Percentiles rank a stretch among this genome's conserved stretches.
phyloP scores from a whole-genome alignment of 1,284 basidiomycete species.

The Boletellus sp. region DNA sequence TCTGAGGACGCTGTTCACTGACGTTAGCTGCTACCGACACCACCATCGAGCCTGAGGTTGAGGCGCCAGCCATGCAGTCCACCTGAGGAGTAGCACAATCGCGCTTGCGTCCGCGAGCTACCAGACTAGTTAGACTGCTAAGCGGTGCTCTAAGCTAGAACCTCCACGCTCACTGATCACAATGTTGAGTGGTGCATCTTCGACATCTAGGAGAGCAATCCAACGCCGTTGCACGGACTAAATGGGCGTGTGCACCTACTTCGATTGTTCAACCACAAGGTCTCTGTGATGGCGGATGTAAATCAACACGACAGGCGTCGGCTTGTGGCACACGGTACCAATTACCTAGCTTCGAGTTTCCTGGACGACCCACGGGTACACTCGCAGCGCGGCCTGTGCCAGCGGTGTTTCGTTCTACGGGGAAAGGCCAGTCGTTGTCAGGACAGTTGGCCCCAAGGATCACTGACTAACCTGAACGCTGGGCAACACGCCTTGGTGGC shows the following conservation, averaged over 20 bases:
- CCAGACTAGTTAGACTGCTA: constrained; percentile 4
- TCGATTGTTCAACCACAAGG: constrained; percentile 13
- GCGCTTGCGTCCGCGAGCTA: constrained; percentile 23
- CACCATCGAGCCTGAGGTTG: neutral
- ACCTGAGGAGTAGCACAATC: constrained; percentile 1
- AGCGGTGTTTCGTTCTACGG: constrained; percentile 13
- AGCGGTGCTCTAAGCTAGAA: neutral
- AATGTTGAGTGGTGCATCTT: constrained; percentile 1
- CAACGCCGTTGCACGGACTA: neutral
- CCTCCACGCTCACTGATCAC: constrained; percentile 15
- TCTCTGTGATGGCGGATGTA: constrained; percentile 14
- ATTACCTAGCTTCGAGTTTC: constrained; percentile 16
- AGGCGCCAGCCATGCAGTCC: neutral
- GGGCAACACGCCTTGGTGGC: constrained; percentile 10
- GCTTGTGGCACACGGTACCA: neutral
- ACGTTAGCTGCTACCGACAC: neutral
- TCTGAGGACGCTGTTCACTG: constrained; percentile 13
- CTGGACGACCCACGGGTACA: constrained; percentile 15
- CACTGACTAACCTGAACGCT: constrained; percentile 18
- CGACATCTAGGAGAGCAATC: constrained; percentile 9
- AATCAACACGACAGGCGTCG: constrained; percentile 6
- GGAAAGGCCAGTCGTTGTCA: constrained; percentile 6
- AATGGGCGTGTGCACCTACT: constrained; percentile 11
- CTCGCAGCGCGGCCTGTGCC: constrained; percentile 13
- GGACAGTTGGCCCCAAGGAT: constrained; percentile 2